Evolutionary conservation across 129 eudicot species (phyloP), one percentile per base, ranked within the genome.

Genomic region (Kitagawia praeruptora): DNA sequence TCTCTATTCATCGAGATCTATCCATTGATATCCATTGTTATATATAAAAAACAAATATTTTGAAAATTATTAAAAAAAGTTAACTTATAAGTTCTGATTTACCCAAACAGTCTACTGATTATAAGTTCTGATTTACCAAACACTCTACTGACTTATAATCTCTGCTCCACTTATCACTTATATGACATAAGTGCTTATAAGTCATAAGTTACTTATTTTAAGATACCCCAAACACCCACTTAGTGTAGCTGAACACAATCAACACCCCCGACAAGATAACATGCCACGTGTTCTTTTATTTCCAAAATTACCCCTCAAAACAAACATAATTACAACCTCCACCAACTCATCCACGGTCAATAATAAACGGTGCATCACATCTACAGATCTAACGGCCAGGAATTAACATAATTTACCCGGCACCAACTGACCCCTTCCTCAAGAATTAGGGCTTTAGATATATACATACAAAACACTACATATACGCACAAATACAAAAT

Each of bases 391-490:
- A 58, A 79, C 86, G 81, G 54, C 44, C 78, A n/a, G 25, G 6
- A 70, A 79, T 63, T 64, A 19, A 28, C 41, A 15, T 9, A 47
- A 67, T 16, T 11, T 70, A 34, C 79, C 78, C 16, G 27, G 16
- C 23, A 34, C 44, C 79, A 40, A 74, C 76, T 70, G 23, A 37
- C 75, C 85, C 81, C 74, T 75, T 23, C 78, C 27, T 51, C 69
- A 47, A 14, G 75, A 85, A 79, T 86, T 81, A 84, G 88, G 90
- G 88, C 79, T 76, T 81, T 71, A 75, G 51, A 44, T 70, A 73
- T 63, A 64, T 66, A 66, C 21, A 78, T 34, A 34, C 66, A 56
- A 56, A 23, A 23, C 12, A 0, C 66, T 80, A 86, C 82, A 86
- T 80, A 87, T 28, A 66, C 40, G 28, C 39, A 66, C 40, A 31